These are phyloP conservation scores for Lunularia cruciata DNA, from an alignment of 225 moss, liverwort and hornwort species.

Conservation along the genomic window DNA sequence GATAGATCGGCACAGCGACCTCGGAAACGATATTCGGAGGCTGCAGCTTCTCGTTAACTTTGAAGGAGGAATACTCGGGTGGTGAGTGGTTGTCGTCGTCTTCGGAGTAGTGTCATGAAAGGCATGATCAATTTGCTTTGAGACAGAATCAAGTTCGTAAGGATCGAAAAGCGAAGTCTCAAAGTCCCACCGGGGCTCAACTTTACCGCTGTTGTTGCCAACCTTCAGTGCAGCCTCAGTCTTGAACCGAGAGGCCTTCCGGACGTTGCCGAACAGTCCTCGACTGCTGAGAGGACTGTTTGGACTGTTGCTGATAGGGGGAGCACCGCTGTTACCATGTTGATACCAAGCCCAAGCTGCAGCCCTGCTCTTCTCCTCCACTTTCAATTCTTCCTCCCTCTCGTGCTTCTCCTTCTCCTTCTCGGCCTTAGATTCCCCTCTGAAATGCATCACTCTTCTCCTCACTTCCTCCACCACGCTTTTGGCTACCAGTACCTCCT, in stretches of 20 bases:
- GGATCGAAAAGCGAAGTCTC: slow-evolving; percentile 41
- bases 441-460: slow-evolving; percentile 23
- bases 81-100: background rate
- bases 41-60: slow-evolving; percentile 29
- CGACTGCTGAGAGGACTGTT: background rate
- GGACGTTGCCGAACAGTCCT: background rate
- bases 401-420: slow-evolving; percentile 30
- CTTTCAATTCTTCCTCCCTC: slow-evolving; percentile 26
- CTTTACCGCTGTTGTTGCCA: slow-evolving; percentile 1
- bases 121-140: slow-evolving; percentile 40
- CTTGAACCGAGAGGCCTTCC: slow-evolving; percentile 44
- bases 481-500: slow-evolving; percentile 36
- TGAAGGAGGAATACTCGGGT: background rate
- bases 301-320: background rate
- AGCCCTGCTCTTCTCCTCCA: slow-evolving; percentile 40
- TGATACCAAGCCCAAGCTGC: slow-evolving; percentile 55
- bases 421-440: slow-evolving; percentile 23
- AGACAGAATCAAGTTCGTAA: slow-evolving; percentile 40
- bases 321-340: slow-evolving; percentile 26
- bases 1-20: slow-evolving; percentile 34
- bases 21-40: slow-evolving; percentile 33
- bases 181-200: slow-evolving; percentile 29
- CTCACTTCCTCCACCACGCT: slow-evolving; percentile 32
- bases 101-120: slow-evolving; percentile 18
- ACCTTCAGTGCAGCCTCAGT: slow-evolving; percentile 33